Evolutionary conservation across 2,329 filamentous ascomycete species (phyloP).

Genomic region (Diplodia sapinea): DNA sequence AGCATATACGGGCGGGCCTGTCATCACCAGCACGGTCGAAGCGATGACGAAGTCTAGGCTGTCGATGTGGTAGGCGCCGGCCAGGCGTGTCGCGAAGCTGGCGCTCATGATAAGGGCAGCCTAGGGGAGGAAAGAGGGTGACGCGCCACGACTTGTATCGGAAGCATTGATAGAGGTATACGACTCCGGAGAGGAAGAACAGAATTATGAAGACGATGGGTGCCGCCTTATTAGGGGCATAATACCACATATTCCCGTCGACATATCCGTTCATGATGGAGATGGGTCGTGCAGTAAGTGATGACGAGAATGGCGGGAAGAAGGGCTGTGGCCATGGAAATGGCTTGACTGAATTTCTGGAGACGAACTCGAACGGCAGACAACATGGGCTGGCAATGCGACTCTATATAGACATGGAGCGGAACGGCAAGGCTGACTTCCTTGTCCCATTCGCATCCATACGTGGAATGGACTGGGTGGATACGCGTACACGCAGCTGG

Average conservation of each 20-base stretch:
- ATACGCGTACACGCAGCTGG: neutral
- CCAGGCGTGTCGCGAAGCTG: constrained; percentile 62
- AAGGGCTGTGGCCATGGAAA: neutral
- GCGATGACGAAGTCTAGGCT: constrained; percentile 49
- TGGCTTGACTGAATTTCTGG: neutral
- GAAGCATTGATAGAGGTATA: constrained; percentile 61
- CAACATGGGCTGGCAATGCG: neutral
- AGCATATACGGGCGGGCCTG: constrained; percentile 64
- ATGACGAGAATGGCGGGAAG: neutral
- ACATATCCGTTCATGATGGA: constrained; percentile 30
- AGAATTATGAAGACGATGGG: constrained; percentile 60
- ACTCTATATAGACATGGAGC: constrained; percentile 13
- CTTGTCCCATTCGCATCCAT: neutral
- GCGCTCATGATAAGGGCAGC: constrained; percentile 61
- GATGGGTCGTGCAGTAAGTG: neutral
- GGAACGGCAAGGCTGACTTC: neutral
- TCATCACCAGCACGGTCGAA: constrained; percentile 40
- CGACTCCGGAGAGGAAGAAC: constrained; percentile 54
- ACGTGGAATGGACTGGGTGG: neutral
- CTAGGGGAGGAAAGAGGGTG: constrained; percentile 62
- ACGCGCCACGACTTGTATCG: constrained; percentile 64
- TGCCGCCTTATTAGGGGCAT: constrained; percentile 61
- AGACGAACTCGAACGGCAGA: neutral
- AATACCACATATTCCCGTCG: constrained; percentile 49
- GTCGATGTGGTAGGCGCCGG: constrained; percentile 58